Conservation (phyloP, 495 filamentous ascomycete genomes). For the Arthonia radiata region DNA sequence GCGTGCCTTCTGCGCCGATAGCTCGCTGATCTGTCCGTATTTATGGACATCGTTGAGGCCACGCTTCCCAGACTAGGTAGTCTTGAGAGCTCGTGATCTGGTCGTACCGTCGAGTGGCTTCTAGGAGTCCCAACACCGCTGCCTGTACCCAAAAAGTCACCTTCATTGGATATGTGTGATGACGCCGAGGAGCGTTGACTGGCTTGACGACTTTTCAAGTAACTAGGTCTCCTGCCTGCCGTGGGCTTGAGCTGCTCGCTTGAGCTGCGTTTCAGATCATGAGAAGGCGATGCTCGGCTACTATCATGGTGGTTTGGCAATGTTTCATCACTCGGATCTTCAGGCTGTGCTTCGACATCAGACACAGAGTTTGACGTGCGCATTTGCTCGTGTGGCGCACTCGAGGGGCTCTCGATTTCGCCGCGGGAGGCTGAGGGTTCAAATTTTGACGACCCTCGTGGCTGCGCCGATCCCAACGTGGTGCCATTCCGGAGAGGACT, state of each 20-base stretch:
- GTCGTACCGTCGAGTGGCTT: constrained; percentile 23
- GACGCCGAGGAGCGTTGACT: constrained; percentile 59
- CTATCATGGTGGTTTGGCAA: constrained; percentile 8
- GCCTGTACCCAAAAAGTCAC: constrained; percentile 25
- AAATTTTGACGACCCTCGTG: too few species aligned
- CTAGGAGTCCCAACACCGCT: constrained; percentile 44
- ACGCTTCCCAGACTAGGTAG: constrained; percentile 83
- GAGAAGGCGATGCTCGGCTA: constrained; percentile 13
- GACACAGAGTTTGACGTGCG: constrained; percentile 5
- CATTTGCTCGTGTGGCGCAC: background rate
- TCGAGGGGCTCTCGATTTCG: constrained; percentile 8
- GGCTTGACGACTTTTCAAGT: constrained; percentile 44
- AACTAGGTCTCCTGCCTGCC: constrained; percentile 36
- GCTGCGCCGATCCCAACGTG: background rate
- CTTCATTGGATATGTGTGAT: constrained; percentile 36
- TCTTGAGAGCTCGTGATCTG: constrained; percentile 34
- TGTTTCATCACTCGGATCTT: constrained; percentile 8
- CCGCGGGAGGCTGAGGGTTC: constrained; percentile 11
- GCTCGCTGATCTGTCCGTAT: too few species aligned
- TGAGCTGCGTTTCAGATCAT: constrained; percentile 9
- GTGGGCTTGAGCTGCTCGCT: constrained; percentile 16
- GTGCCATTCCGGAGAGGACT: constrained; percentile 2
- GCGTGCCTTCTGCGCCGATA: too few species aligned
- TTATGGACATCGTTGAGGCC: constrained; percentile 68
- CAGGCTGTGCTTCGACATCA: background rate